phyloP scores from a whole-genome alignment of 2,329 filamentous ascomycete genomes.

The Thielaviopsis ethacetica region DNA sequence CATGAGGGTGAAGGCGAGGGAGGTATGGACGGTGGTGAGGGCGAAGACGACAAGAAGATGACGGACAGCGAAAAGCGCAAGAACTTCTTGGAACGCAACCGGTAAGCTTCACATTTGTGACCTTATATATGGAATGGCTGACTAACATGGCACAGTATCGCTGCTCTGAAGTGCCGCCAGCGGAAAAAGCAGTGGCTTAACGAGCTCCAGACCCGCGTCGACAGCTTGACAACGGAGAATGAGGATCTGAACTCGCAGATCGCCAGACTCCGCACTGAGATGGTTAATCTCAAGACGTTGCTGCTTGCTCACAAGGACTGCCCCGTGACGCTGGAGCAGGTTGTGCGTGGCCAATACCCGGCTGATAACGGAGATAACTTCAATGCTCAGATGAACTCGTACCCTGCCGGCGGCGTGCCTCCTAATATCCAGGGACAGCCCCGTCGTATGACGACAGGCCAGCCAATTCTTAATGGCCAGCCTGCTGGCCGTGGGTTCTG shows the following conservation, averaged over 20 bases:
- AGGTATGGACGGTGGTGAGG: conserved; percentile 29
- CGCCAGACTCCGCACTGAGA: conserved; percentile 71
- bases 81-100: conserved; percentile 92
- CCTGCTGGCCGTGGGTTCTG: background rate
- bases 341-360: conserved; percentile 23
- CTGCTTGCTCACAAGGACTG: conserved; percentile 93
- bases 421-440: background rate
- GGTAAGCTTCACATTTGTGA: conserved; percentile 38
- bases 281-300: conserved; percentile 86
- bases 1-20: background rate
- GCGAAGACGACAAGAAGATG: conserved; percentile 58
- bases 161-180: conserved; percentile 90
- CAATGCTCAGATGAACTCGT: conserved; percentile 41
- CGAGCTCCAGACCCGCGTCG: conserved; percentile 86
- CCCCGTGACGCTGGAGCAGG: conserved; percentile 73
- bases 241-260: conserved; percentile 75
- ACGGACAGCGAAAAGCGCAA: conserved; percentile 97
- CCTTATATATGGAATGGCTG: conserved; percentile 12
- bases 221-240: conserved; percentile 83
- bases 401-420: conserved; percentile 16
- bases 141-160: conserved; percentile 45
- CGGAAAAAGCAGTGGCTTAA: conserved; percentile 98
- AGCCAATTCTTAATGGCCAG: conserved; percentile 9
- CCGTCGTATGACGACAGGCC: conserved; percentile 8
- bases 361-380: conserved; percentile 40